phyloP scores from a whole-genome alignment of 169 alveolate species.

The Babesia bovis region DNA sequence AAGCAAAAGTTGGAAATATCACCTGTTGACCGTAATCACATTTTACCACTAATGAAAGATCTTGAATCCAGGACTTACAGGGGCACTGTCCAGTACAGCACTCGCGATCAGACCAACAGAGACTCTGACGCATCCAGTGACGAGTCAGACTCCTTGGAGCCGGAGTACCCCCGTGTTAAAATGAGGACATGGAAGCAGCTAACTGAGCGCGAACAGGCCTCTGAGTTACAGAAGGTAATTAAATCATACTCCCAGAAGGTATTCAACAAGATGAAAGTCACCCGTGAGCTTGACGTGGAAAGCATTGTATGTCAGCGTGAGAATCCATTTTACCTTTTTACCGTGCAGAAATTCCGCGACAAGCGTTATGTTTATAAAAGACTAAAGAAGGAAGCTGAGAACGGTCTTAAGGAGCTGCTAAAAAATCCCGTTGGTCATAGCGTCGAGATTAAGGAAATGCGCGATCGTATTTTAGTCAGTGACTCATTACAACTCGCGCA shows the following conservation, averaged over 20 bases:
- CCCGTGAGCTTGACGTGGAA: conserved; percentile 73
- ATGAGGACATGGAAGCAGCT: conserved; percentile 77
- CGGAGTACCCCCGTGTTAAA: not conserved
- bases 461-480: conserved; percentile 86
- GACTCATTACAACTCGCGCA: conserved; percentile 98
- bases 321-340: conserved; percentile 96
- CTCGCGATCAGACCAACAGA: not conserved
- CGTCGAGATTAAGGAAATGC: conserved; percentile 84
- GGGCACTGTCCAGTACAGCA: conserved; percentile 28
- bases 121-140: conserved; percentile 31
- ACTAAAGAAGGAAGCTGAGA: conserved; percentile 82
- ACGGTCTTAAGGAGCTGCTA: conserved; percentile 76
- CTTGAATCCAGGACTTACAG: conserved; percentile 65
- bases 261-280: conserved; percentile 67
- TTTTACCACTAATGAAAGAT: conserved; percentile 68
- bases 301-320: conserved; percentile 97
- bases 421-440: conserved; percentile 78
- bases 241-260: conserved; percentile 81
- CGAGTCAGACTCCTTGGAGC: not conserved
- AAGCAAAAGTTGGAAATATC: conserved; percentile 93
- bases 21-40: conserved; percentile 80
- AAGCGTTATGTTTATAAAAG: conserved; percentile 94
- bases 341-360: conserved; percentile 93
- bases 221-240: conserved; percentile 86
- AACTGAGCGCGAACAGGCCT: conserved; percentile 82